Evolutionary conservation across 2,329 filamentous ascomycete genomes (phyloP).

Genomic region (Pseudogymnoascus sp.): DNA sequence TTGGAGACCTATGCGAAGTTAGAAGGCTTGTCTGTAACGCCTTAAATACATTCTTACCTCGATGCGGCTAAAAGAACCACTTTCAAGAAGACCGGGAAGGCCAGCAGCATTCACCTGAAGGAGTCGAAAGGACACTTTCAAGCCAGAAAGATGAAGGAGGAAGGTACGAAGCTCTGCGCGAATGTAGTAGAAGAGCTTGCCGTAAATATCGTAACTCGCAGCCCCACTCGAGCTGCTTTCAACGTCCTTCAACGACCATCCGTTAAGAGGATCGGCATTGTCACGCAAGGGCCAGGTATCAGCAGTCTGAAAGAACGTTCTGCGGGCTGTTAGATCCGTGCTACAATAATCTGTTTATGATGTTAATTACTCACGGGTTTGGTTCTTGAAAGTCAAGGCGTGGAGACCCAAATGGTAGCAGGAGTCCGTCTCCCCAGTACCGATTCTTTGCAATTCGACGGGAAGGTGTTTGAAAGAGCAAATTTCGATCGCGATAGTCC

Average conservation of each 20-base stretch:
- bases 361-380: conserved; percentile 31
- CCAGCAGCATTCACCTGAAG: conserved; percentile 20
- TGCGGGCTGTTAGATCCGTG: conserved; percentile 13
- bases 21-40: too few species aligned
- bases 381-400: conserved; percentile 27
- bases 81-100: conserved; percentile 17
- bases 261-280: conserved; percentile 28
- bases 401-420: conserved; percentile 33
- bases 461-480: conserved; percentile 20
- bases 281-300: conserved; percentile 32
- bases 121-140: conserved; percentile 23
- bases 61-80: conserved; percentile 28
- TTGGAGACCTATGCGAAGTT: conserved; percentile 28
- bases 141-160: conserved; percentile 17
- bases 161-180: conserved; percentile 25
- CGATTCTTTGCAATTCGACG: conserved; percentile 23
- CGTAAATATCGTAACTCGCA: conserved; percentile 31
- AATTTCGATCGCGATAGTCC: conserved; percentile 28
- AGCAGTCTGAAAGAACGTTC: conserved; percentile 28
- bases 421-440: conserved; percentile 31
- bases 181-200: conserved; percentile 30
- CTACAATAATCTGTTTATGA: not conserved
- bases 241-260: conserved; percentile 30
- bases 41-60: conserved; percentile 26
- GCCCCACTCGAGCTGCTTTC: conserved; percentile 10